Base-by-base conservation (phyloP, 306 rosid genomes). In the Prinsepia uniflora region DNA sequence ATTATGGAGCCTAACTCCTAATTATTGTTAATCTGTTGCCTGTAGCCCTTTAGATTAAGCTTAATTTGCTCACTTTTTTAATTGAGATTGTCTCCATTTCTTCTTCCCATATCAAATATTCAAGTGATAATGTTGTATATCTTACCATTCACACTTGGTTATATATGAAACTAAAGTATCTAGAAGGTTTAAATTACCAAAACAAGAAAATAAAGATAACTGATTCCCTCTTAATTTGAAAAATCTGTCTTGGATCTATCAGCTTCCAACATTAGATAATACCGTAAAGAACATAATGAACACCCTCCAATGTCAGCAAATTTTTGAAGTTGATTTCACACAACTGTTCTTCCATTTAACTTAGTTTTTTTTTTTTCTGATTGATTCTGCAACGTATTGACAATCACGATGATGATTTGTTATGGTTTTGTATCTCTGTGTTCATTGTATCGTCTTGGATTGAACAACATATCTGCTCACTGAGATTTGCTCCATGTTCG, bases 171-270 rank as follows among this genome's bases (percentile, higher is more conserved):
- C 4, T 5, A 43, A 43, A 43, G 46, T 50, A 10, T 55, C 14
- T 20, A 57, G 40, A 57, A 22, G 12, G n/a, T 20, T 24, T 2
- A 10, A 24, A 57, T 22, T 24, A 6, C 50, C 8, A 30, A 30
- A 30, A 1, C 1, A 59, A 14, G 63, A 1, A 30, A 58, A 58
- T 6, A 34, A 34, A 59, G 34, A 10, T 30, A 24, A 59, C 13
- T 30, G 7, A 59, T 68, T 57, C 22, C 12, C 63, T 19, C 41
- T 40, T 18, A 68, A 17, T 40, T 40, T 41, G 50, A 10, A 53
- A 54, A 68, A 68, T 53, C 63, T 39, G n/a, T 68, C 45, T 12
- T 2, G 63, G 73, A 22, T 70, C 73, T 19, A 55, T 30, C 24
- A 71, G 18, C 65, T 57, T 17, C 41, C 66, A 24, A 34, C 65